Evolutionary conservation across 2,329 filamentous ascomycete genomes (phyloP), one percentile per base, ranked within the genome.

Genomic region (Penicillium paneum): DNA sequence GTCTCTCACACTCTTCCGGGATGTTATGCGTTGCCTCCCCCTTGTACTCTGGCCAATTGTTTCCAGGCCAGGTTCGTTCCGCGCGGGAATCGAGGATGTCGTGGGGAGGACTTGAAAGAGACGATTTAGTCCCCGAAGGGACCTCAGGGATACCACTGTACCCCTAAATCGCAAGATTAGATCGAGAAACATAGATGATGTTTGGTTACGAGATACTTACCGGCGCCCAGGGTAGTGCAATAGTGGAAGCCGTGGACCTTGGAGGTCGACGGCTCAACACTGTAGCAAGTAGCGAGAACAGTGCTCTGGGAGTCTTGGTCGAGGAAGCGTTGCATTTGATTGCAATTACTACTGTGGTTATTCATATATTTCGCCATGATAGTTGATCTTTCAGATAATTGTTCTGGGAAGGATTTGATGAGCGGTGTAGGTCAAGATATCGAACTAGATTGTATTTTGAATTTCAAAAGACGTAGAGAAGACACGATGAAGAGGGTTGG

Each of bases 1-100:
- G 93, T 83, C 92, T 97, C 91, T 96, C 92, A 96, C 92, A 96
- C 90, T 96, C 91, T 91, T 89, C 91, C 90, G 89, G 91, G 83
- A 96, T 96, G 81, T 87, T 87, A 79, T 90, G 86, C 89, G 90
- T 86, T 87, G 91, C 91, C 91, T 91, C 91, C 89, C 89, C 89
- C 88, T 76, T 79, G 68, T 75, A 72, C 74, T 76, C 76, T 71
- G 64, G 62, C 61, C 64, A 63, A 58, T 61, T 64, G 36, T 63
- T 66, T 47, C 64, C 67, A 53, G 71, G 58, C 64, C 61, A 68
- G 60, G 56, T 64, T 74, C 86, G 81, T 78, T 88, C 81, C 56
- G 70, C 67, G 78, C 86, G 84, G 72, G 82, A 81, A 73, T 84
- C 80, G 71, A 88, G 78, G 74, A 86, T 86, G 79, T 85, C 86